Conservation (phyloP, 179 eudicot genomes). For the Spinacia oleracea region DNA sequence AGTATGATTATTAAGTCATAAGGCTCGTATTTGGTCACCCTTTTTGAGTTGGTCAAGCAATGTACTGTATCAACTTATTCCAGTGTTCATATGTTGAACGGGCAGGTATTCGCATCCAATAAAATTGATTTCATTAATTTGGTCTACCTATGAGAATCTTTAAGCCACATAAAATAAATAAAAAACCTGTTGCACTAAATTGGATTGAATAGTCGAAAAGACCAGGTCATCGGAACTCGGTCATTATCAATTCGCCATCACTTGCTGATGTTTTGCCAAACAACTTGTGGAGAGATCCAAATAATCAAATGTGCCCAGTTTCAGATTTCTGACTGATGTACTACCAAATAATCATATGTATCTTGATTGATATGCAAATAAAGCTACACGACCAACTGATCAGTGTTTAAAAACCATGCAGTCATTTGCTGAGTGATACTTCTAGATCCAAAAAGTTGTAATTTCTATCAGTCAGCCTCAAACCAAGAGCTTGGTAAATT, state of each 20-base stretch:
- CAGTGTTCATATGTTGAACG: not conserved
- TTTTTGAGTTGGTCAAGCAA: not conserved
- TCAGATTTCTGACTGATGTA: no score
- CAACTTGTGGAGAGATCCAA: not conserved
- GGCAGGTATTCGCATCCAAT: not conserved
- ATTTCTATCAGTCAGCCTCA: not conserved
- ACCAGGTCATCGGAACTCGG: not conserved
- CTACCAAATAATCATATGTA: no score
- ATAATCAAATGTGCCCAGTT: no score
- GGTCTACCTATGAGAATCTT: not conserved
- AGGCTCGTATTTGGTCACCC: no score
- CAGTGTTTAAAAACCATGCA: not conserved
- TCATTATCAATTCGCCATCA: not conserved
- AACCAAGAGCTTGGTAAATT: not conserved
- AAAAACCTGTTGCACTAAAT: not conserved
- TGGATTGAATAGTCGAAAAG: not conserved
- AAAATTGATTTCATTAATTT: not conserved
- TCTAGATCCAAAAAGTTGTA: not conserved
- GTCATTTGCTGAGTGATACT: not conserved
- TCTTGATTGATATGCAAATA: no score
- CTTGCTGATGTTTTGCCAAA: conserved; percentile 10
- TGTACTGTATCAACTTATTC: no score
- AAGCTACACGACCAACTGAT: not conserved
- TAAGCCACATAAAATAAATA: no score
- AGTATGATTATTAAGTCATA: no score